Evolutionary conservation across 495 filamentous ascomycete species (phyloP).

Genomic region (Parathielavia appendiculata): DNA sequence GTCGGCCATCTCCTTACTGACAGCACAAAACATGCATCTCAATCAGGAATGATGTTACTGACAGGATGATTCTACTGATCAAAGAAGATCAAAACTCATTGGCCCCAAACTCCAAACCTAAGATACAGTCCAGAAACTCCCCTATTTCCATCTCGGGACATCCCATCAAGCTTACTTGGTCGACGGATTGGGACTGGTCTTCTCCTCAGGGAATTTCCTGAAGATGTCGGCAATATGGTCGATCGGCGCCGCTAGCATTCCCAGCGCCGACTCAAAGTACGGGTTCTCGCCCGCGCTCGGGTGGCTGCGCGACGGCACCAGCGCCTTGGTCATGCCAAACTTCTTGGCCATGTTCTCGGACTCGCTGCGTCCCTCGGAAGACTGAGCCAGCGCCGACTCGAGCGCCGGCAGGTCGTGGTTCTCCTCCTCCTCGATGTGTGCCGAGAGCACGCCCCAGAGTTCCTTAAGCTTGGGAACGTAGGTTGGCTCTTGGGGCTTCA

Average conservation of each 20-base stretch:
- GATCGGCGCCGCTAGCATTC: background rate
- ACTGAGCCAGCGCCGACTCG: background rate
- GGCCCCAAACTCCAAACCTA: no score
- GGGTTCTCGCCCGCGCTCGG: conserved; percentile 7
- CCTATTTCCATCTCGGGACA: no score
- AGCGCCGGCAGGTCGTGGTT: background rate
- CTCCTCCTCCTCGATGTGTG: conserved; percentile 5
- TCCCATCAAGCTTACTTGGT: background rate
- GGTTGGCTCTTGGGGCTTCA: background rate
- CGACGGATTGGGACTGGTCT: background rate
- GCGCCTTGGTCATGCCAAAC: conserved; percentile 2
- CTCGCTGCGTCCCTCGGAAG: background rate
- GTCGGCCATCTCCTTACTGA: no score
- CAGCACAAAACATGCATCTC: no score
- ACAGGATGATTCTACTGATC: no score
- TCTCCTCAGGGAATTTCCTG: conserved; percentile 1
- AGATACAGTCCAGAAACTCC: no score
- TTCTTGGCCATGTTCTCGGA: conserved; percentile 1
- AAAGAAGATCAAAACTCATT: no score
- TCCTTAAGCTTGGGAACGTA: conserved; percentile 4
- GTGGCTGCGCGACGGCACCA: conserved; percentile 5
- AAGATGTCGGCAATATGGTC: conserved; percentile 4
- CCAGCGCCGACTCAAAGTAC: conserved; percentile 4
- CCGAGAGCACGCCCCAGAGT: background rate
- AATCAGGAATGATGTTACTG: no score